Evolutionary conservation across 2,329 filamentous ascomycete species (phyloP).

Genomic region (Ceratocystis lukuohia): DNA sequence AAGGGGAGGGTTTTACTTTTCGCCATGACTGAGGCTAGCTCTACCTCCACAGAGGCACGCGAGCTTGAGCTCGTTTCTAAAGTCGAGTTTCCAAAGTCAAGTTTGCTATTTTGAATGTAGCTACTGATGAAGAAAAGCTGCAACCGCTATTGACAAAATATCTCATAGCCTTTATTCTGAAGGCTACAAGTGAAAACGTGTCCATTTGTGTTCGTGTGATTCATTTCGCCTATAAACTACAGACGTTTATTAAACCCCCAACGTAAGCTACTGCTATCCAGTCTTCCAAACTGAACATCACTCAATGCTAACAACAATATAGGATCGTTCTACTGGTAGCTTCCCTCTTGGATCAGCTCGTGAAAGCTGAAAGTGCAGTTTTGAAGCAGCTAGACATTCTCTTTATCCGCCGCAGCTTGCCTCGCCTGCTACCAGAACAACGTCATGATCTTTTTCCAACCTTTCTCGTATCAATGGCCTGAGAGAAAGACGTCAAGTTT

Average conservation of each 20-base stretch:
- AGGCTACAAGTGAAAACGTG: slow-evolving; percentile 67
- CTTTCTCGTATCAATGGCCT: slow-evolving; percentile 52
- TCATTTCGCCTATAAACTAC: slow-evolving; percentile 38
- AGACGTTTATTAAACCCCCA: slow-evolving; percentile 40
- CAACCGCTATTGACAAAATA: slow-evolving; percentile 65
- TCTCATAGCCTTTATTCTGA: slow-evolving; percentile 68
- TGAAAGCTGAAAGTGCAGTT: slow-evolving; percentile 55
- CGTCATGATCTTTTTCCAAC: slow-evolving; percentile 60
- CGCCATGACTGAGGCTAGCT: slow-evolving; percentile 26
- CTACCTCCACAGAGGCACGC: slow-evolving; percentile 41
- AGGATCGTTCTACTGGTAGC: slow-evolving; percentile 69
- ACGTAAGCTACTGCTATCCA: slow-evolving; percentile 28
- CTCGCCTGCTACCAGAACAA: slow-evolving; percentile 40
- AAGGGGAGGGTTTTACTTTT: not conserved
- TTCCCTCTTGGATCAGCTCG: slow-evolving; percentile 81
- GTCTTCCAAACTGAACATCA: not conserved
- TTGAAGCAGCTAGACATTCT: slow-evolving; percentile 72
- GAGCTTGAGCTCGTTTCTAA: slow-evolving; percentile 75
- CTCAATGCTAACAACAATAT: slow-evolving; percentile 9
- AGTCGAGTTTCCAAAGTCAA: too few species aligned
- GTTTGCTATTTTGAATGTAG: slow-evolving; percentile 62
- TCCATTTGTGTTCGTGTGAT: slow-evolving; percentile 64
- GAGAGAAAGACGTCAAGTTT: slow-evolving; percentile 35
- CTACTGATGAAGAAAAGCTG: slow-evolving; percentile 73
- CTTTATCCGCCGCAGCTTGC: slow-evolving; percentile 72